Percentiles rank a stretch among this genome's conserved stretches.
These are phyloP conservation scores for Apophysomyces trapeziformis DNA, from an alignment of 371 early-diverging fungal genomes.

Conservation along the genomic window DNA sequence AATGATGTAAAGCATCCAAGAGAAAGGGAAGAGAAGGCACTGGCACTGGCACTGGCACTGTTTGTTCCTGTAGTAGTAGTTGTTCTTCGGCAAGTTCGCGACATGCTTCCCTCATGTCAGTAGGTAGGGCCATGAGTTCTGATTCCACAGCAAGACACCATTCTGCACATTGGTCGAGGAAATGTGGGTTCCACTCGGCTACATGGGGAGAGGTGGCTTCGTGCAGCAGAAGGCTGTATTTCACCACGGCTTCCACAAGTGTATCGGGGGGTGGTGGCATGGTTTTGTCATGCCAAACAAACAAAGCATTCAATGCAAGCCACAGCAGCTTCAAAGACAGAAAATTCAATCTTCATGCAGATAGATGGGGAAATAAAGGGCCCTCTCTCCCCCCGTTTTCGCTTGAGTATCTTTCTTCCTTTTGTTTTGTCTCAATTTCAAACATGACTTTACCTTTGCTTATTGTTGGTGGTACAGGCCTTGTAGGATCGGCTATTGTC, in stretches of 20 bases:
- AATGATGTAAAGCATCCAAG: conserved; percentile 26
- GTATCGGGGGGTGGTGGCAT: background rate
- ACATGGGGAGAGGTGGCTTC: conserved; percentile 28
- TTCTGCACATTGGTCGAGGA: conserved; percentile 30
- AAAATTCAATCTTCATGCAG: background rate
- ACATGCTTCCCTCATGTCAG: conserved; percentile 10
- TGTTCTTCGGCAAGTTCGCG: conserved; percentile 17
- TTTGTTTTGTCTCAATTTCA: background rate
- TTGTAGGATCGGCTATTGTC: conserved; percentile 22
- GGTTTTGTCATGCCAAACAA: too few relatives aligned
- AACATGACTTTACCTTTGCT: conserved; percentile 15
- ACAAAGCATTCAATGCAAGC: background rate
- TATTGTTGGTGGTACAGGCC: conserved; percentile 28
- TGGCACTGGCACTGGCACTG: too few relatives aligned
- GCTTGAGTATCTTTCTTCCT: background rate
- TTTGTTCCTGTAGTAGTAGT: background rate
- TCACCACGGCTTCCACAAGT: conserved; percentile 26
- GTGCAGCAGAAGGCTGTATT: conserved; percentile 26
- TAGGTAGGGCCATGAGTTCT: conserved; percentile 25
- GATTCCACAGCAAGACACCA: conserved; percentile 44
- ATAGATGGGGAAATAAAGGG: conserved; percentile 6
- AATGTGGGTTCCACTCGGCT: conserved; percentile 28
- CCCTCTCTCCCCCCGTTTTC: background rate
- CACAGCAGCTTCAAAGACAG: background rate
- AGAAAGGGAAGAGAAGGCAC: conserved; percentile 21